These are phyloP conservation scores for Ascosphaera pollenicola DNA, from an alignment of 2,329 filamentous ascomycete genomes.

Conservation along the genomic window DNA sequence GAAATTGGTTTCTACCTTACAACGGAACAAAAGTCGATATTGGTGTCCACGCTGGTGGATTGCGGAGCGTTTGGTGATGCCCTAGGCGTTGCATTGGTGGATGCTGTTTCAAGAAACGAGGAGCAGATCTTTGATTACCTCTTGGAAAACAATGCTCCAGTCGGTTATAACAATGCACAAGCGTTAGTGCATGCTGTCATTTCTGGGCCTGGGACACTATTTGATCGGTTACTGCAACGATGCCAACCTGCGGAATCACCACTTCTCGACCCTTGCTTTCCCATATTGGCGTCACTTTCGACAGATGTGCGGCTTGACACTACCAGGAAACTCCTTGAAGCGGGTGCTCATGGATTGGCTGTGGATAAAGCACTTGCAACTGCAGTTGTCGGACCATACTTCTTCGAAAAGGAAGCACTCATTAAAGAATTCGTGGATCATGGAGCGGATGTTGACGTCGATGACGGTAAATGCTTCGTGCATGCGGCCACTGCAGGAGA, in stretches of 20 bases:
- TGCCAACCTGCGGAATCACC: constrained; percentile 5
- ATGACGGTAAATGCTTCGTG: constrained; percentile 5
- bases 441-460: constrained; percentile 5
- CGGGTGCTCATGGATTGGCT: constrained; percentile 5
- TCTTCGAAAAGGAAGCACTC: constrained; percentile 4
- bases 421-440: constrained; percentile 5
- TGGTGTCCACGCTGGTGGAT: constrained; percentile 6
- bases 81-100: constrained; percentile 6
- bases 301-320: constrained; percentile 3
- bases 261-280: constrained; percentile 3
- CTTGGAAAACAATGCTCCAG: constrained; percentile 7
- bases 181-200: constrained; percentile 7
- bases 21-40: constrained; percentile 5
- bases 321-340: constrained; percentile 3
- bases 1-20: constrained; percentile 2
- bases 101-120: constrained; percentile 7
- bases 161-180: constrained; percentile 8
- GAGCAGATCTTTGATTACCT: constrained; percentile 7
- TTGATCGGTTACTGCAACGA: constrained; percentile 5
- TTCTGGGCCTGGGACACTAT: constrained; percentile 2
- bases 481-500: constrained; percentile 5
- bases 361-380: constrained; percentile 3
- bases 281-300: constrained; percentile 2
- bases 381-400: constrained; percentile 2
- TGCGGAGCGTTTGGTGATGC: constrained; percentile 7